A percentile compares a stretch with the other conserved stretches of the same genome.
These are phyloP conservation scores for Abortiporus biennis DNA, from an alignment of 1,284 basidiomycete genomes.

Conservation along the genomic window DNA sequence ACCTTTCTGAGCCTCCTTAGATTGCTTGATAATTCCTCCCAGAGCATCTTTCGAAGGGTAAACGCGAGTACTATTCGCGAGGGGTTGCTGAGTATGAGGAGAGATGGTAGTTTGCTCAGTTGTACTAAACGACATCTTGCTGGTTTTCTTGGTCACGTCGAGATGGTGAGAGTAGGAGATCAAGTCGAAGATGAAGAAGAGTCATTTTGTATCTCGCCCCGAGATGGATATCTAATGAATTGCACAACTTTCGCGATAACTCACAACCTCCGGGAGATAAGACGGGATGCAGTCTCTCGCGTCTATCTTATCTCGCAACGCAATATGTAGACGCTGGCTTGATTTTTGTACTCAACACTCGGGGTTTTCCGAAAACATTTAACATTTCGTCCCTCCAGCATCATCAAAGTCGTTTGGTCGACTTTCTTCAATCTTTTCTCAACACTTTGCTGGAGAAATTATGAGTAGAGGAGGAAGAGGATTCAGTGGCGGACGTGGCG, in stretches of 20 bases:
- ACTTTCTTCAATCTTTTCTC: background rate
- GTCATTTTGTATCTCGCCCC: background rate
- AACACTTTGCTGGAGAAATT: background rate
- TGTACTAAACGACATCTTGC: background rate
- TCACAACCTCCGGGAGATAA: too few species aligned
- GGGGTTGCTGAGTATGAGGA: conserved; percentile 60
- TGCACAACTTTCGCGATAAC: too few species aligned
- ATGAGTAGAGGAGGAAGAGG: conserved; percentile 6
- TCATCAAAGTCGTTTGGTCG: background rate
- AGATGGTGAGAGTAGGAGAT: background rate
- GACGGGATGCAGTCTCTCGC: too few species aligned
- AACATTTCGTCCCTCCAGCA: background rate
- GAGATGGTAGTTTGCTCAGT: conserved; percentile 57
- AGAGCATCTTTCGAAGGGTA: conserved; percentile 58
- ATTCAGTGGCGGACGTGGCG: conserved; percentile 10
- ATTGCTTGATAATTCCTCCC: conserved; percentile 48
- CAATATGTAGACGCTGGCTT: background rate
- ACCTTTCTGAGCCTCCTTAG: conserved; percentile 61
- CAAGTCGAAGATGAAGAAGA: background rate
- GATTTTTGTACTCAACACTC: background rate
- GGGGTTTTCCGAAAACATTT: background rate
- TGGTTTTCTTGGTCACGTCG: background rate
- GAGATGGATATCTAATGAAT: too few species aligned
- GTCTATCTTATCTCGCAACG: too few species aligned
- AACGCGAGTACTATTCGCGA: conserved; percentile 46